Conservation (phyloP, 2,329 filamentous ascomycete species). For the Paecilomyces dactylethromorphus region DNA sequence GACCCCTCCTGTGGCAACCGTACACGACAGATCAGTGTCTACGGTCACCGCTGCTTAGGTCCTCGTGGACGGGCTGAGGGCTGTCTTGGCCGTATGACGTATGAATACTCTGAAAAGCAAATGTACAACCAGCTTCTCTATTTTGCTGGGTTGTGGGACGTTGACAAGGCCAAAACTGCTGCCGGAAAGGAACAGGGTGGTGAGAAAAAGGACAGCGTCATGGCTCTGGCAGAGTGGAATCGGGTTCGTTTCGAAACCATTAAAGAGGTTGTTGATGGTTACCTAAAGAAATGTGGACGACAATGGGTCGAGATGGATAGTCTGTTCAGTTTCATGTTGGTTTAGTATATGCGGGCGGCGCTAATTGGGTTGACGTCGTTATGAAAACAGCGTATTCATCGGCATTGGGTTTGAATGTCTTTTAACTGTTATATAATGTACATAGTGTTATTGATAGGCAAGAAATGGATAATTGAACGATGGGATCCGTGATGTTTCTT, state of each 20-base stretch:
- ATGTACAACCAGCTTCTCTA: slow-evolving; percentile 95
- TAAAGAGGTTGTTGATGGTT: slow-evolving; percentile 70
- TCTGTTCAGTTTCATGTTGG: slow-evolving; percentile 61
- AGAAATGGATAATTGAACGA: neutral
- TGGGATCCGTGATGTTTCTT: neutral
- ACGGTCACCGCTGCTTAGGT: slow-evolving; percentile 82
- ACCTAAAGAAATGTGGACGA: slow-evolving; percentile 81
- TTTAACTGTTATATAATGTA: neutral
- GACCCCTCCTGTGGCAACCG: slow-evolving; percentile 79
- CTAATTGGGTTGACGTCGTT: neutral
- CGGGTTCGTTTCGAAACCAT: slow-evolving; percentile 69
- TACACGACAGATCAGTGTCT: slow-evolving; percentile 88
- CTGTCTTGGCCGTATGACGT: slow-evolving; percentile 81
- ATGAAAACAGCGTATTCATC: neutral
- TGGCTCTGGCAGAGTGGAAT: slow-evolving; percentile 75
- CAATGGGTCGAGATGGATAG: slow-evolving; percentile 93
- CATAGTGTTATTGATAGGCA: neutral
- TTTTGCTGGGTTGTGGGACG: slow-evolving; percentile 77
- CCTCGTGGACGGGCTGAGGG: slow-evolving; percentile 77
- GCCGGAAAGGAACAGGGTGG: slow-evolving; percentile 43
- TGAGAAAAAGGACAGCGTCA: slow-evolving; percentile 59
- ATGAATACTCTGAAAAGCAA: slow-evolving; percentile 80
- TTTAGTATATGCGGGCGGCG: slow-evolving; percentile 22
- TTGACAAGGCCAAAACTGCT: slow-evolving; percentile 66
- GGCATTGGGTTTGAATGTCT: neutral